Conservation (phyloP, 75 land plant species). For the Pinus tabuliformis region DNA sequence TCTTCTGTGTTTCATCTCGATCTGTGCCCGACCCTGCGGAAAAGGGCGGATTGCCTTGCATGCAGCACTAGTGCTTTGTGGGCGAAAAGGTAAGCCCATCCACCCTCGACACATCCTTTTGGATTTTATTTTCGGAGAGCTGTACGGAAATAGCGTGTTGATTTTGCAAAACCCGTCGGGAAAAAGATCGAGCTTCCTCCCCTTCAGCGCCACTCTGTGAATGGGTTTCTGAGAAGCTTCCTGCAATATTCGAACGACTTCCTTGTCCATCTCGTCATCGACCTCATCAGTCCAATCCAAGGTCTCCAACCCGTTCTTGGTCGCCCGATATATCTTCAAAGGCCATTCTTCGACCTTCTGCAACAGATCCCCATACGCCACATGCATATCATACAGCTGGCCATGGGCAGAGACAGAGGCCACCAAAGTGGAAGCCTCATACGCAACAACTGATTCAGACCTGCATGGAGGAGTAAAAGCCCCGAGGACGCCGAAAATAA, state of each 20-base stretch:
- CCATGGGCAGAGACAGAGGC: too few relatives aligned
- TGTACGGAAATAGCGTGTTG: constrained; percentile 42
- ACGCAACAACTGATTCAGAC: too few relatives aligned
- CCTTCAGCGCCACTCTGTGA: constrained; percentile 51
- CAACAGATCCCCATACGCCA: constrained; percentile 56
- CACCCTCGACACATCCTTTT: too few relatives aligned
- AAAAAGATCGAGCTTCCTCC: constrained; percentile 36
- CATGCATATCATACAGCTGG: constrained; percentile 79
- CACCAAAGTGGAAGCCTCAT: too few relatives aligned
- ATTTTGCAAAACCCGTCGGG: constrained; percentile 81
- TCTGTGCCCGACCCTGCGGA: too few relatives aligned
- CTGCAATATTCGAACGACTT: constrained; percentile 45
- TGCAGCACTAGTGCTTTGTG: too few relatives aligned
- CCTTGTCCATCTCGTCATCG: constrained; percentile 43
- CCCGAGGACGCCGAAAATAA: constrained; percentile 83
- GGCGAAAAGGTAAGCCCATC: too few relatives aligned
- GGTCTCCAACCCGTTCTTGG: constrained; percentile 6
- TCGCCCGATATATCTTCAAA: constrained; percentile 34
- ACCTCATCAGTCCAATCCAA: background rate
- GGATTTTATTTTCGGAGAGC: constrained; percentile 65
- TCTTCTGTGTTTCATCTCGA: too few relatives aligned
- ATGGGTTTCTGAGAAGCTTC: constrained; percentile 25
- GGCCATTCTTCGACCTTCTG: constrained; percentile 70
- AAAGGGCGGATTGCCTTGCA: too few relatives aligned
- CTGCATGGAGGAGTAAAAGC: constrained; percentile 65